A percentile compares a stretch with the other conserved stretches of the same genome.
Evolutionary conservation across 202 grass and related monocot species (phyloP).

Genomic region (Thinopyrum obtusiflorum): DNA sequence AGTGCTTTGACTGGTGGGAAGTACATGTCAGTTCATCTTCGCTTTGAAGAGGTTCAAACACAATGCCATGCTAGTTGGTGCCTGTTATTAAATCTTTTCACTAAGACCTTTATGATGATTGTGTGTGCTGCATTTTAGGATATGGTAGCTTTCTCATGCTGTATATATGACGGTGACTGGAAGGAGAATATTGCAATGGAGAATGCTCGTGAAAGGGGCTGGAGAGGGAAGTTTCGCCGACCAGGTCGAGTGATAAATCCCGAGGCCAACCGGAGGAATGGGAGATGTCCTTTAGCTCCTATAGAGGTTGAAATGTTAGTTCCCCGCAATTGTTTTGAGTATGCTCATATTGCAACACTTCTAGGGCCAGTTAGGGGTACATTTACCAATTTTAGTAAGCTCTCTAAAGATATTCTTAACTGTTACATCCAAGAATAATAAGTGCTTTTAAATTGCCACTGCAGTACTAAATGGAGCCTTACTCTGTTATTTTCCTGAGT

Average conservation of each 20-base stretch:
- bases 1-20: conserved; percentile 71
- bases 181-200: conserved; percentile 77
- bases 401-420: background rate
- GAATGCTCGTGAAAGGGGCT: conserved; percentile 77
- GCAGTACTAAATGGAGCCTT: background rate
- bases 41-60: conserved; percentile 81
- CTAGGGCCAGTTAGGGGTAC: background rate
- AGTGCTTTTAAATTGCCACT: background rate
- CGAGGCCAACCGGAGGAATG: conserved; percentile 81
- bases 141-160: conserved; percentile 98
- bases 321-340: conserved; percentile 15
- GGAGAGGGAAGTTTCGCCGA: conserved; percentile 85
- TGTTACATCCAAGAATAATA: background rate
- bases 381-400: background rate
- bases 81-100: conserved; percentile 22
- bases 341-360: conserved; percentile 16
- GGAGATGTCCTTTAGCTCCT: conserved; percentile 85
- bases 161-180: conserved; percentile 72
- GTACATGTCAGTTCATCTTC: conserved; percentile 89
- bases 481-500: background rate
- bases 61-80: background rate
- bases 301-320: conserved; percentile 65
- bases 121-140: conserved; percentile 48
- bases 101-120: conserved; percentile 13
- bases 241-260: conserved; percentile 79